Base-by-base conservation (phyloP, 108 stramenopile genomes). In the Nitzschia palea region DNA sequence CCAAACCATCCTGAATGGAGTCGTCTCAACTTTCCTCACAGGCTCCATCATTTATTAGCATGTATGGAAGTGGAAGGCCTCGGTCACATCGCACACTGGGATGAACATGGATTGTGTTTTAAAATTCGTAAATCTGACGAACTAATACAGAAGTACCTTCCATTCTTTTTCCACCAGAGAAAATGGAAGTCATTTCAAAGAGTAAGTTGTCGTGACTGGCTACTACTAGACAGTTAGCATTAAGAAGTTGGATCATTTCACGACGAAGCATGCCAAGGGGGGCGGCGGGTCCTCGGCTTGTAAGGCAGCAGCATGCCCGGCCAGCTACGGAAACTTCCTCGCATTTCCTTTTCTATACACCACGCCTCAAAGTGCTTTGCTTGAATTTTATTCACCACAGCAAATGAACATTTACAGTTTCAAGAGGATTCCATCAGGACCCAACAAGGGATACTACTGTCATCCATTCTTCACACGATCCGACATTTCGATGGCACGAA, bases 141-240 rank as follows among this genome's bases (percentile, higher is more conserved):
- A 12, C 83, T 89, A 48, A 74, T 76, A 12, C 55, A 65, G 17
- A 36, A 83, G 9, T 37, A 91, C 27, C 72, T 97, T 80, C 92
- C 91, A 1, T 28, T 44, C 6, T 93, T 84, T 77, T 97, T 97
- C 68, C 85, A 85, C 22, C 94, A 90, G 55, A 80, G 86, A 34
- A 86, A 85, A 65, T 80, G 80, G 55, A 72, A 86, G 22, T 81
- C 81, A 34, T 93, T 96, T 65, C 88, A 95, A 66, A 57, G 94
- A 14, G 37, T 40, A 40, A 40, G 37, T 10, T 40, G 37, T 10
- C 14, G 14, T 10, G 10, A 14, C 8, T 40, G 10, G 37, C 37
- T 40, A 14, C 37, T n/a, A n/a, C n/a, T n/a, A n/a, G n/a, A n/a
- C n/a, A 40, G 37, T 8, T 14, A 40, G 14, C 37, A 40, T 10